These are phyloP conservation scores for Carnegiea gigantea DNA, from an alignment of 179 eudicot species.

Conservation along the genomic window DNA sequence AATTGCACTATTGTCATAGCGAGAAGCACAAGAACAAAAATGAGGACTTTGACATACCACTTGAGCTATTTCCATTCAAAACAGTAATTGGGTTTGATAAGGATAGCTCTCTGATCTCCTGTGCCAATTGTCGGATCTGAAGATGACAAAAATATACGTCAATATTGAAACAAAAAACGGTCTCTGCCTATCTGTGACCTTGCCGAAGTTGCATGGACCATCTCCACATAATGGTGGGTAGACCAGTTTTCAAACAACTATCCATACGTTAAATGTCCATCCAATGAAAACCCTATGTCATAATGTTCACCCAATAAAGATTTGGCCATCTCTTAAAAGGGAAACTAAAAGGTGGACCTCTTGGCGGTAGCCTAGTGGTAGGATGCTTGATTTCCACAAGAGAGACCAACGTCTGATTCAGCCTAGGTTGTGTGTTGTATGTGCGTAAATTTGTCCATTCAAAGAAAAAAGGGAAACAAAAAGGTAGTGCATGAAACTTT, in stretches of 20 bases:
- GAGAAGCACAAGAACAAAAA: neutral
- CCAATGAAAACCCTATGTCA: too few species aligned
- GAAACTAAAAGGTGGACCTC: too few species aligned
- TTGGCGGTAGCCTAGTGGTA: too few species aligned
- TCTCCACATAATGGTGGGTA: neutral
- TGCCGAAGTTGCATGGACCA: neutral
- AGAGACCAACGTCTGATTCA: too few species aligned
- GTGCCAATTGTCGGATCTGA: slow-evolving; percentile 84
- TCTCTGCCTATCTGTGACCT: neutral
- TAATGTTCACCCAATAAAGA: neutral
- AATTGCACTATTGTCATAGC: too few species aligned
- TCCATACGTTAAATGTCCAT: neutral
- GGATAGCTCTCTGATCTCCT: slow-evolving; percentile 77
- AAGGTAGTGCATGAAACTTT: neutral
- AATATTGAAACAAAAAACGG: neutral
- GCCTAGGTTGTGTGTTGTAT: too few species aligned
- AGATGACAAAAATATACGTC: slow-evolving; percentile 21
- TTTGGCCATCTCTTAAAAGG: neutral
- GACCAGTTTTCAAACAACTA: neutral
- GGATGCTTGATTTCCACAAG: too few species aligned
- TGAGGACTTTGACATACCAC: slow-evolving; percentile 44
- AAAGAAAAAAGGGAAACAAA: neutral
- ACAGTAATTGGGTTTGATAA: slow-evolving; percentile 64
- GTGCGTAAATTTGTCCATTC: too few species aligned
- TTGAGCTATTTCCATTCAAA: slow-evolving; percentile 56